Conservation (phyloP, 805 yeast genomes). For the Starmerella scarabaei region DNA sequence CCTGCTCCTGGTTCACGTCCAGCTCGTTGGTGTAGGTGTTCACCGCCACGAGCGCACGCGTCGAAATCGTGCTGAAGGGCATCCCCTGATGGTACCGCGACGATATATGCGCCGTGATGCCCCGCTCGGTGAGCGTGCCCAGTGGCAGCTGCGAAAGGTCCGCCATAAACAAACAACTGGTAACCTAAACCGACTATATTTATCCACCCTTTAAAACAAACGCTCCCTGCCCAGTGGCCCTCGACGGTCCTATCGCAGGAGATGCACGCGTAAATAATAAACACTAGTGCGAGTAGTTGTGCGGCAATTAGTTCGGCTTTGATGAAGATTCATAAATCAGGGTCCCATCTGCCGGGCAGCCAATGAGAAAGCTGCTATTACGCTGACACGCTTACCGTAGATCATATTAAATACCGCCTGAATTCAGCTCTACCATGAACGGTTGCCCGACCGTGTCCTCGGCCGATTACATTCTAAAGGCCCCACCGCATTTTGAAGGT, state of each 20-base stretch:
- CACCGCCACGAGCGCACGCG: conserved; percentile 29
- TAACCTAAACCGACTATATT: too few species aligned
- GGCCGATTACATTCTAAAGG: too few species aligned
- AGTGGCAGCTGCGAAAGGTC: conserved; percentile 30
- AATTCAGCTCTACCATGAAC: neutral
- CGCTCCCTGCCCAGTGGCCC: too few species aligned
- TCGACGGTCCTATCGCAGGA: too few species aligned
- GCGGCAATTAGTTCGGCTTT: too few species aligned
- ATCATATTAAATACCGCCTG: neutral
- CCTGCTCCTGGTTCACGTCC: conserved; percentile 29
- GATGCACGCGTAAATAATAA: too few species aligned
- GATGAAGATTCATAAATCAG: neutral
- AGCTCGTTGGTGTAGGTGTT: conserved; percentile 29
- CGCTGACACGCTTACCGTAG: too few species aligned
- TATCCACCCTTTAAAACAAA: too few species aligned
- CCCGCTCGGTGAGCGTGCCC: conserved; percentile 28
- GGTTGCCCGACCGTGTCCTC: too few species aligned
- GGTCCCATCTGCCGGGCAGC: neutral
- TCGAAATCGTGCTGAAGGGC: conserved; percentile 30
- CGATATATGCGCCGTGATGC: conserved; percentile 32
- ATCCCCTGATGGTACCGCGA: conserved; percentile 32
- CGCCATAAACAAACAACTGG: conserved; percentile 15
- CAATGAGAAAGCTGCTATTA: too few species aligned
- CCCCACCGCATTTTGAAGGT: too few species aligned
- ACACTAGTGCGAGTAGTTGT: neutral